Evolutionary conservation across 441 rosid species (phyloP), one percentile per base, ranked within the genome.

Genomic region (Gossypium trilobum): DNA sequence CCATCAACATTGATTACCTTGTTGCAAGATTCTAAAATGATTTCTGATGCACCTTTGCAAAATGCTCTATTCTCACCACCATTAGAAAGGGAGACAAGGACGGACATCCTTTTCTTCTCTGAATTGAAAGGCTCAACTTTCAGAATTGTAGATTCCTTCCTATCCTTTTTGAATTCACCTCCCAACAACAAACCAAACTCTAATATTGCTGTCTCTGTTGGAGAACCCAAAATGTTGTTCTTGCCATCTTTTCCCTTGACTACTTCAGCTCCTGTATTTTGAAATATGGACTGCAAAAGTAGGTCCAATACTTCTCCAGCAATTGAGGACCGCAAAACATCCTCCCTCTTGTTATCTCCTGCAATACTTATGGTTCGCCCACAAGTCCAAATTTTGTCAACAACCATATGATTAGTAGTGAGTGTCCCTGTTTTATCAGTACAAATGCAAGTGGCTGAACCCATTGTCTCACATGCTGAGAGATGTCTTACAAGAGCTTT

Each of bases 131-230:
- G 63, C 39, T 58, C 63, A 27, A 59, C 64, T 59, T 59, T 59
- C 20, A 59, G 64, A 59, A 59, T 59, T 59, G 31, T 36, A 59
- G 64, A 59, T 59, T 83, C 86, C 11, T 73, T 54, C 57, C 82
- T 75, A 36, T 86, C 81, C 42, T 79, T 72, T 27, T 68, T 76
- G 68, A 75, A 82, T 72, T 86, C 87, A 58, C 90, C 88, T 2
- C 91, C 90, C 16, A 89, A 22, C 42, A 74, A 77, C 80, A 89
- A 67, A 23, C 94, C 91, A n/a, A 87, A 84, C 75, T 89, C 94
- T 51, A 89, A 54, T 56, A 87, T 71, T 13, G 94, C 90, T 0
- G 80, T 84, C 76, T 89, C 94, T 36, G 94, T 89, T 10, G 94
- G 94, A 6, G 89, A 79, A 33, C 94, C 94, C 27, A 89, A 51